These are phyloP conservation scores for Thalassiosira sp. DNA, from an alignment of 352 stramenopile species.

Conservation along the genomic window DNA sequence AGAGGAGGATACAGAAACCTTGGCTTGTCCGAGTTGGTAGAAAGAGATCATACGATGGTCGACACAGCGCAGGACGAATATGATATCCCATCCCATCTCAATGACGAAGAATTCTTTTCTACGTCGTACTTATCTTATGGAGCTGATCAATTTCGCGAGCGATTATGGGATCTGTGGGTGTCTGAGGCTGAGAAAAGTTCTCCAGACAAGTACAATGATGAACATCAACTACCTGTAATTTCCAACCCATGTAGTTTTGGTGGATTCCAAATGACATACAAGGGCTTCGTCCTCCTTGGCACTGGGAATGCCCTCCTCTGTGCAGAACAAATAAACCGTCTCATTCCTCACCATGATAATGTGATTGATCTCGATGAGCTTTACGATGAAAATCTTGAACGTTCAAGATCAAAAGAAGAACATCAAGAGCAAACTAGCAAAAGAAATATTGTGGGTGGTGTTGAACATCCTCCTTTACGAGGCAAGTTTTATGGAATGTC, in stretches of 20 bases:
- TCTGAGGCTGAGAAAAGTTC: slow-evolving; percentile 31
- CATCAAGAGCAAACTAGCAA: slow-evolving; percentile 29
- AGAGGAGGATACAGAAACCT: background rate
- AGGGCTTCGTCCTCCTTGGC: slow-evolving; percentile 62
- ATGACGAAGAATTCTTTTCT: slow-evolving; percentile 80
- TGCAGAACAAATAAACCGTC: slow-evolving; percentile 65
- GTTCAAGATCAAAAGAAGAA: slow-evolving; percentile 15
- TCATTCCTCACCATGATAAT: slow-evolving; percentile 76
- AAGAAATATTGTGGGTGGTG: slow-evolving; percentile 65
- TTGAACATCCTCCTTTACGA: slow-evolving; percentile 75
- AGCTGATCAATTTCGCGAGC: slow-evolving; percentile 81
- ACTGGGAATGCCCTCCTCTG: slow-evolving; percentile 74
- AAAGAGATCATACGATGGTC: too few species aligned
- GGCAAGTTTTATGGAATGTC: slow-evolving; percentile 84
- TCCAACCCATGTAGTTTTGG: slow-evolving; percentile 79
- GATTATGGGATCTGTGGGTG: slow-evolving; percentile 75
- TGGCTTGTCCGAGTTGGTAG: background rate
- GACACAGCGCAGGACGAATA: slow-evolving; percentile 9
- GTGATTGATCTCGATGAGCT: slow-evolving; percentile 53
- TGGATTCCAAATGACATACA: slow-evolving; percentile 67
- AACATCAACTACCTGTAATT: slow-evolving; percentile 49
- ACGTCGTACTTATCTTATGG: slow-evolving; percentile 83
- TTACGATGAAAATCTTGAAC: slow-evolving; percentile 50
- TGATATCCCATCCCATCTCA: slow-evolving; percentile 55
- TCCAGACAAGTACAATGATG: slow-evolving; percentile 16